Conservation (phyloP, 345 rosid genomes). For the Bruguiera gymnorhiza region DNA sequence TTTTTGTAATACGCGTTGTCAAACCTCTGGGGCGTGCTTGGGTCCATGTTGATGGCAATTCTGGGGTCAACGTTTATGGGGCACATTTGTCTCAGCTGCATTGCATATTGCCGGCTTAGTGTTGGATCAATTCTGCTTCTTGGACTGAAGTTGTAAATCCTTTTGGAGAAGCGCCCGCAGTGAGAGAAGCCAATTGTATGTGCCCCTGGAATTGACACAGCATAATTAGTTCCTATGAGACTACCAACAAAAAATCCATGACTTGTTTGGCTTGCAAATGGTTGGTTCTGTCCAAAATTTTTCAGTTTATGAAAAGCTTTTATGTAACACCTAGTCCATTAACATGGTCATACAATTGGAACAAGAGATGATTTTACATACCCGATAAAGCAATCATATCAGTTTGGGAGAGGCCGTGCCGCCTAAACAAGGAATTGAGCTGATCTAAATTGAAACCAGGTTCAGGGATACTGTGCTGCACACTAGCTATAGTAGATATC, state of each 20-base stretch:
- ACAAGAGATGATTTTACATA: constrained; percentile 16
- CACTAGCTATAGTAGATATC: constrained; percentile 61
- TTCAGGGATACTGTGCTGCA: constrained; percentile 53
- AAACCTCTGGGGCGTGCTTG: constrained; percentile 57
- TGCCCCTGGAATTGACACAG: constrained; percentile 39
- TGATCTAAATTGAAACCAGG: constrained; percentile 58
- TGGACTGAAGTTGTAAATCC: constrained; percentile 69
- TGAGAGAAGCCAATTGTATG: constrained; percentile 82
- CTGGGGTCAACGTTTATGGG: constrained; percentile 57
- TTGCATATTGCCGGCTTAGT: constrained; percentile 47
- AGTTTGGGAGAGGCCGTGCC: constrained; percentile 60
- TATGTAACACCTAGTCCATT: too few species aligned
- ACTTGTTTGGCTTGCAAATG: neutral
- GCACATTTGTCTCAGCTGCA: constrained; percentile 63
- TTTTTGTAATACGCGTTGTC: constrained; percentile 77
- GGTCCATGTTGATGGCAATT: constrained; percentile 85
- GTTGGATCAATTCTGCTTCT: constrained; percentile 53
- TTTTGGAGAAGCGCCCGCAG: constrained; percentile 53
- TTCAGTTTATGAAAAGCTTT: neutral
- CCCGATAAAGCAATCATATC: constrained; percentile 92
- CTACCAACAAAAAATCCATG: neutral
- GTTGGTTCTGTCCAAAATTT: neutral
- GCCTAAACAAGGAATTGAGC: constrained; percentile 59
- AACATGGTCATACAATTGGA: too few species aligned
- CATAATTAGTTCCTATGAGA: neutral